Percentiles rank a stretch among this genome's conserved stretches.
Evolutionary conservation across 1,139 yeast genomes (phyloP).

Genomic region (Pichia kudriavzevii): DNA sequence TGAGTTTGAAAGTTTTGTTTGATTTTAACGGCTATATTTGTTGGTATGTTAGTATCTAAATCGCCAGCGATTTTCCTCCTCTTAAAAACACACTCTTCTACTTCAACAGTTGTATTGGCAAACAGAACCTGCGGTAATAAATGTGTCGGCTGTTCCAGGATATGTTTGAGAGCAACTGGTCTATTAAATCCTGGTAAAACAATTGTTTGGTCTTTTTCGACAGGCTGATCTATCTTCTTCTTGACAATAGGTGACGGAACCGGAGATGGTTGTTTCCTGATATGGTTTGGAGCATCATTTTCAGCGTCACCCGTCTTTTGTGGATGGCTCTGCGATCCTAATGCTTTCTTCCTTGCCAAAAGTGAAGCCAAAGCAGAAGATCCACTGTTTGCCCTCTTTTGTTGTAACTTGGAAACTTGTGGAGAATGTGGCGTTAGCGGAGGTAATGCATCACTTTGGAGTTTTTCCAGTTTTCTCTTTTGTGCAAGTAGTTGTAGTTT

Average conservation of each 20-base stretch:
- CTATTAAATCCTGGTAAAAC: no score
- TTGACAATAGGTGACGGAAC: no score
- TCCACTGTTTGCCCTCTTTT: constrained; percentile 1
- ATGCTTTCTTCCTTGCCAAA: constrained; percentile 3
- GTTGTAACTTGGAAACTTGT: constrained; percentile 5
- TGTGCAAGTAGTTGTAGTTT: constrained; percentile 15
- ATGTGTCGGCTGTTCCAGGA: constrained; percentile 19
- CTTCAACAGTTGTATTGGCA: background rate
- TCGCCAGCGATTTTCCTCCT: constrained; percentile 12
- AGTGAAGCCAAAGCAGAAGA: constrained; percentile 1
- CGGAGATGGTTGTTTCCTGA: no score
- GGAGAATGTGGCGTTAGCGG: background rate
- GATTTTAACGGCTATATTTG: constrained; percentile 34
- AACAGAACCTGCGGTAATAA: constrained; percentile 33
- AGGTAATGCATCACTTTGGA: background rate
- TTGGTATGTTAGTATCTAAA: constrained; percentile 33
- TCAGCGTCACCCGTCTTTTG: no score
- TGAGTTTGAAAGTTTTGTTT: constrained; percentile 55
- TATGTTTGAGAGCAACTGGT: no score
- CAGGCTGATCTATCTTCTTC: no score
- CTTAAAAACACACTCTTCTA: constrained; percentile 2
- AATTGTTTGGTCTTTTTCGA: no score
- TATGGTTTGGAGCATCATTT: no score
- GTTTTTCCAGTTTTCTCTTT: constrained; percentile 5
- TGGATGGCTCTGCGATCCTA: no score